Percentiles rank a stretch among this genome's conserved stretches.
phyloP scores from a whole-genome alignment of 2,329 filamentous ascomycete species.

The Clarireedia sp. region DNA sequence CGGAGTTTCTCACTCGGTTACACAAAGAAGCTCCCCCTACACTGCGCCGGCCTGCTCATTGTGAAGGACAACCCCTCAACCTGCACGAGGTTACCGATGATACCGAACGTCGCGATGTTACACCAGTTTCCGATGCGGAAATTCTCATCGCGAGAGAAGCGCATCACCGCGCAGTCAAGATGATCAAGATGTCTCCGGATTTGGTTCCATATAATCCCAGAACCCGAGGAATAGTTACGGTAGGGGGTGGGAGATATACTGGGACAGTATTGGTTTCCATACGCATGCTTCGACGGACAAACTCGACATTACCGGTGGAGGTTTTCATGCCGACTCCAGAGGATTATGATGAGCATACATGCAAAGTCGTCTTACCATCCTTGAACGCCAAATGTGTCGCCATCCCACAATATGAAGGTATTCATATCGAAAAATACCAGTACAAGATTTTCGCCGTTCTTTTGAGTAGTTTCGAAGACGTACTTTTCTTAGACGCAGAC shows the following conservation, averaged over 20 bases:
- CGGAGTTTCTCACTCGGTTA: neutral
- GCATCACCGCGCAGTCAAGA: neutral
- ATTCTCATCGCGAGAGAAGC: neutral
- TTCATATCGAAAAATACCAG: conserved; percentile 36
- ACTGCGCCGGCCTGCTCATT: neutral
- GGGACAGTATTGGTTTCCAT: conserved; percentile 33
- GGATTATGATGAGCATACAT: conserved; percentile 32
- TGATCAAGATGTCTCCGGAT: neutral
- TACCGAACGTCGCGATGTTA: conserved; percentile 3
- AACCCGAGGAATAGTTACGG: conserved; percentile 35
- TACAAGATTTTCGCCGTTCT: conserved; percentile 41
- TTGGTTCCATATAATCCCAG: neutral
- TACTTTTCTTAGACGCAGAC: conserved; percentile 42
- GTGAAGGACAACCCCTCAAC: neutral
- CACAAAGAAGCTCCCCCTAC: neutral
- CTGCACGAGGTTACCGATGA: neutral
- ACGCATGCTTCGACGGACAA: conserved; percentile 34
- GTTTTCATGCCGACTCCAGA: conserved; percentile 32
- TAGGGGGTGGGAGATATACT: conserved; percentile 30
- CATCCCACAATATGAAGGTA: conserved; percentile 32
- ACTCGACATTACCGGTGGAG: conserved; percentile 33
- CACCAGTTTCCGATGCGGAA: conserved; percentile 1
- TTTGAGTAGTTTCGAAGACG: conserved; percentile 40
- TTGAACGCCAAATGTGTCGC: conserved; percentile 34
- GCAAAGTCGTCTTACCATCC: conserved; percentile 31